Conservation (phyloP, 257 asterid genomes). For the Solanum rostratum region DNA sequence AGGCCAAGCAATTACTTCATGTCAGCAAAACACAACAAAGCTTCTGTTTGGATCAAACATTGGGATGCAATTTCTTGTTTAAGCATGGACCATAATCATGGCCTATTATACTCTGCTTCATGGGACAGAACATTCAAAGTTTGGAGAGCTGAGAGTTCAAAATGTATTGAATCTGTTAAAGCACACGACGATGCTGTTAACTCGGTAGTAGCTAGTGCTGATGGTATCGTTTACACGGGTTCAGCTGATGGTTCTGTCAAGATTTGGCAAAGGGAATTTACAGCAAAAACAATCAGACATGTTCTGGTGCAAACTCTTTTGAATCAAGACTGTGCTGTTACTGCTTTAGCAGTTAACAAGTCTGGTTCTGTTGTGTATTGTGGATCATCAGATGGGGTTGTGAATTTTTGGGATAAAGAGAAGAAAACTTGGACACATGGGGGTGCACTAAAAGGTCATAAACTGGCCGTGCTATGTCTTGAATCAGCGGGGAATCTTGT, state of each 20-base stretch:
- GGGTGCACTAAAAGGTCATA: conserved; percentile 17
- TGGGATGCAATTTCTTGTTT: conserved; percentile 13
- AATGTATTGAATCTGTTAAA: conserved; percentile 12
- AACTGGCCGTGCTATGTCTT: conserved; percentile 16
- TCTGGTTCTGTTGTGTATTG: conserved; percentile 1
- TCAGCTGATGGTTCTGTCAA: conserved; percentile 21
- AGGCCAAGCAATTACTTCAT: conserved; percentile 6
- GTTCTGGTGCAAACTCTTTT: conserved; percentile 3
- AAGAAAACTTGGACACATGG: conserved; percentile 3
- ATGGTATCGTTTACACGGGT: conserved; percentile 8
- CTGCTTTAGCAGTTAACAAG: conserved; percentile 8
- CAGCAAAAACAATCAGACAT: conserved; percentile 1
- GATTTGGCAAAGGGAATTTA: conserved; percentile 10
- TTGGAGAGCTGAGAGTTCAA: conserved; percentile 7
- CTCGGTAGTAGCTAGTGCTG: conserved; percentile 10
- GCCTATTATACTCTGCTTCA: conserved; percentile 12
- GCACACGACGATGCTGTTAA: conserved; percentile 20
- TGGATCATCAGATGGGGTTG: conserved; percentile 20
- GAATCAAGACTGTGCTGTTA: conserved; percentile 11
- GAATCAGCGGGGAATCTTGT: conserved; percentile 14
- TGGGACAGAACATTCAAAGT: conserved; percentile 20
- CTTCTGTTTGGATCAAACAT: conserved; percentile 10
- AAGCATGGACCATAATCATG: conserved; percentile 6
- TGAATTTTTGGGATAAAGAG: conserved; percentile 16
- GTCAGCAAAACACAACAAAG: background rate